Percentiles rank a stretch among this genome's conserved stretches.
phyloP scores from a whole-genome alignment of 202 grass and related monocot genomes.

The Saccharum hybrid region DNA sequence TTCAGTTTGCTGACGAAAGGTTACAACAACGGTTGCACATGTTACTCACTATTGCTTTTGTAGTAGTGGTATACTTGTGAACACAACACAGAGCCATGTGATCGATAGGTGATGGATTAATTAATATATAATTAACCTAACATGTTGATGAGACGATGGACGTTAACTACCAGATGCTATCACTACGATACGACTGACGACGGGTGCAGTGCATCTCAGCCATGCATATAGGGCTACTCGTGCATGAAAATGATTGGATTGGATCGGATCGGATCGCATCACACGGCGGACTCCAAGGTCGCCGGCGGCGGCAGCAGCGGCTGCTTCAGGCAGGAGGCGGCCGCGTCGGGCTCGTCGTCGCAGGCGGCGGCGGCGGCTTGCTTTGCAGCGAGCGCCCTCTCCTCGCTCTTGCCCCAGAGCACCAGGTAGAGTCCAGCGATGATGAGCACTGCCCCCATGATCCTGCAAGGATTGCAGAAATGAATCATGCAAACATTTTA shows the following conservation, averaged over 20 bases:
- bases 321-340: constrained; percentile 43
- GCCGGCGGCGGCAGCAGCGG: constrained; percentile 36
- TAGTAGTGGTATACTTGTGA: not conserved
- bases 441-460: constrained; percentile 51
- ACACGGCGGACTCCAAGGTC: constrained; percentile 35
- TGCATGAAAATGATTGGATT: not conserved
- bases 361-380: constrained; percentile 4
- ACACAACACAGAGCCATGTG: not conserved
- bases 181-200: not conserved
- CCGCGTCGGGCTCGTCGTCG: constrained; percentile 5
- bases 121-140: not conserved
- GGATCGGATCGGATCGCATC: not conserved
- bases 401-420: constrained; percentile 56
- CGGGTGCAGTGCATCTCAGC: not conserved
- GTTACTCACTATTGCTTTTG: not conserved
- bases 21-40: not conserved
- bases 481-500: not conserved
- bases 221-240: not conserved
- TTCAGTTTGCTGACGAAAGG: not conserved
- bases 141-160: not conserved
- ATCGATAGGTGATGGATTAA: not conserved
- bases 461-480: constrained; percentile 10
- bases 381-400: constrained; percentile 41
- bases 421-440: constrained; percentile 55
- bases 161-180: not conserved